A percentile compares a stretch with the other conserved stretches of the same genome.
Evolutionary conservation across 2,329 filamentous ascomycete species (phyloP).

Genomic region (Aureobasidium pullulans): DNA sequence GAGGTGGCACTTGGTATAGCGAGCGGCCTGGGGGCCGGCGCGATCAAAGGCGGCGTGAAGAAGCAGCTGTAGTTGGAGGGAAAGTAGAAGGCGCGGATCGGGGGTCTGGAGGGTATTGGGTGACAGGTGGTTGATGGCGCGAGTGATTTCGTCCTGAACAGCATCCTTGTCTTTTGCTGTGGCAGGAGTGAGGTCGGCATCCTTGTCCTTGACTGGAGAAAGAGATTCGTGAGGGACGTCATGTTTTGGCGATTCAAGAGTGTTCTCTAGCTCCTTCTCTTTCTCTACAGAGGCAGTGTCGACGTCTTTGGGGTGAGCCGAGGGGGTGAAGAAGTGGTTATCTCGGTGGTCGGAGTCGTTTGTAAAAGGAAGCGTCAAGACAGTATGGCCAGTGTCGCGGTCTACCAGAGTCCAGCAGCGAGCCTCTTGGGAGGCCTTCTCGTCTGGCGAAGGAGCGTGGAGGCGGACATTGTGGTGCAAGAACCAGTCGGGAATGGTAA

Average conservation of each 20-base stretch:
- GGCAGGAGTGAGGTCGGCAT: neutral
- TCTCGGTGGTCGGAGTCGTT: neutral
- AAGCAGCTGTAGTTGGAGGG: constrained; percentile 32
- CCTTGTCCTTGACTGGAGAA: neutral
- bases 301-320: neutral
- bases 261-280: no score
- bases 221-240: no score
- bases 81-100: constrained; percentile 30
- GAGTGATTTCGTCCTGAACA: neutral
- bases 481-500: constrained; percentile 31
- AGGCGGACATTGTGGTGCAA: constrained; percentile 29
- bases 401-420: constrained; percentile 10
- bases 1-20: constrained; percentile 46
- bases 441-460: neutral
- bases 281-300: neutral
- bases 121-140: neutral
- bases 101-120: constrained; percentile 3
- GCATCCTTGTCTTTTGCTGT: neutral
- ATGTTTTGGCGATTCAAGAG: no score
- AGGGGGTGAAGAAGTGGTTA: constrained; percentile 1
- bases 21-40: constrained; percentile 1
- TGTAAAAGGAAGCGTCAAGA: constrained; percentile 8
- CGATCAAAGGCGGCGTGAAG: constrained; percentile 14
- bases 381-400: constrained; percentile 4
- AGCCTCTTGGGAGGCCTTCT: neutral